Conservation (phyloP, 169 alveolate species). For the Eimeria maxima region DNA sequence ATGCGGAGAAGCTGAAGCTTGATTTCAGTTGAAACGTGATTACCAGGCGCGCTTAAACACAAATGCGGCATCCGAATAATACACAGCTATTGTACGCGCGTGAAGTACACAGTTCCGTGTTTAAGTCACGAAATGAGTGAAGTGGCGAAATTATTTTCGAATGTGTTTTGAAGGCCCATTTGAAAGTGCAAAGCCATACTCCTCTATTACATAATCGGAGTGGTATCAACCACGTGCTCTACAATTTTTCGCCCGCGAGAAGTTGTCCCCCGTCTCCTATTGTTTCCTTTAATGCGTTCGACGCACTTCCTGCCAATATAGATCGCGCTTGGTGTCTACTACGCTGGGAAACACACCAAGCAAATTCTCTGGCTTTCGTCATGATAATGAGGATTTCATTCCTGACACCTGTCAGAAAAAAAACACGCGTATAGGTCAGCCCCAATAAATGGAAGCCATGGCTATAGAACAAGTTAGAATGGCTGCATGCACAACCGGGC, state of each 20-base stretch:
- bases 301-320: not conserved
- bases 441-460: not conserved
- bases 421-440: not conserved
- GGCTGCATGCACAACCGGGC: not conserved
- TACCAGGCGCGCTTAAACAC: too few species aligned
- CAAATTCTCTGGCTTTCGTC: not conserved
- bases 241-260: not conserved
- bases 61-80: too few species aligned
- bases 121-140: too few species aligned
- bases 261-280: not conserved
- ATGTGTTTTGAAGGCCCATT: too few species aligned
- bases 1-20: too few species aligned
- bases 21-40: too few species aligned
- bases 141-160: too few species aligned
- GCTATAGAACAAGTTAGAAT: not conserved
- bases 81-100: too few species aligned
- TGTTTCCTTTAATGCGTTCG: not conserved
- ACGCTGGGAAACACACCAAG: not conserved
- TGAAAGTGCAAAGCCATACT: too few species aligned
- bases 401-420: not conserved
- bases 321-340: not conserved
- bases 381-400: not conserved
- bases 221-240: not conserved
- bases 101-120: too few species aligned
- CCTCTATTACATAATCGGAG: too few species aligned